These are phyloP conservation scores for Discostella stelligeroides DNA, from an alignment of 108 stramenopile genomes.

Conservation along the genomic window DNA sequence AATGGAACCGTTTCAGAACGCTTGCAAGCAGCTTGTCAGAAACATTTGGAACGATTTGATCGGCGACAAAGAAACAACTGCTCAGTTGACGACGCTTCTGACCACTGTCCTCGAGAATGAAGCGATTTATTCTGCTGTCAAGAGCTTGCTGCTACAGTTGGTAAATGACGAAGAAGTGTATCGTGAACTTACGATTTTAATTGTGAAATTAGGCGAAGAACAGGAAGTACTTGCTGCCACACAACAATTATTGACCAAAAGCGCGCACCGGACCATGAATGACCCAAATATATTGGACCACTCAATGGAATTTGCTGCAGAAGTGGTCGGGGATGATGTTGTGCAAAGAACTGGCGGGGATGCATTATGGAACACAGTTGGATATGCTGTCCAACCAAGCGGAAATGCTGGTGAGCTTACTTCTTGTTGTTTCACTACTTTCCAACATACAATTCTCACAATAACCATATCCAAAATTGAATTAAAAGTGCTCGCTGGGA, in stretches of 20 bases:
- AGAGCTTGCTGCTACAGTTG: constrained; percentile 64
- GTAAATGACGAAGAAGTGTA: constrained; percentile 78
- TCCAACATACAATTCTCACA: neutral
- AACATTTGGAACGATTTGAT: constrained; percentile 79
- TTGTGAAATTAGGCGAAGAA: constrained; percentile 73
- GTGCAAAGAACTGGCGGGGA: constrained; percentile 86
- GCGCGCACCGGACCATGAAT: constrained; percentile 81
- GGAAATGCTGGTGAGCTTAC: constrained; percentile 31
- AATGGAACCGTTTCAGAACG: constrained; percentile 67
- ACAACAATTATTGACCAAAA: constrained; percentile 66
- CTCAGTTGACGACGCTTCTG: constrained; percentile 70
- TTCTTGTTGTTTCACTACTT: constrained; percentile 5
- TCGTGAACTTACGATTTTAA: constrained; percentile 62
- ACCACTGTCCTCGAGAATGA: constrained; percentile 74
- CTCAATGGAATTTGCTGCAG: constrained; percentile 90
- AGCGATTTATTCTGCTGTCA: constrained; percentile 60
- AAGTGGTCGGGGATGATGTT: constrained; percentile 87
- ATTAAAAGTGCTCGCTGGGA: constrained; percentile 18
- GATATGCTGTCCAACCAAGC: constrained; percentile 79
- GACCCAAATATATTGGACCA: constrained; percentile 89
- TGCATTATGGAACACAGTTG: constrained; percentile 81
- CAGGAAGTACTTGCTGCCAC: constrained; percentile 61
- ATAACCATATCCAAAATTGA: neutral
- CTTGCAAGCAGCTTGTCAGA: constrained; percentile 59
- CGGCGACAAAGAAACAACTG: constrained; percentile 71